phyloP scores from a whole-genome alignment of 768 basidiomycete genomes.

The Tulasnella sp. region DNA sequence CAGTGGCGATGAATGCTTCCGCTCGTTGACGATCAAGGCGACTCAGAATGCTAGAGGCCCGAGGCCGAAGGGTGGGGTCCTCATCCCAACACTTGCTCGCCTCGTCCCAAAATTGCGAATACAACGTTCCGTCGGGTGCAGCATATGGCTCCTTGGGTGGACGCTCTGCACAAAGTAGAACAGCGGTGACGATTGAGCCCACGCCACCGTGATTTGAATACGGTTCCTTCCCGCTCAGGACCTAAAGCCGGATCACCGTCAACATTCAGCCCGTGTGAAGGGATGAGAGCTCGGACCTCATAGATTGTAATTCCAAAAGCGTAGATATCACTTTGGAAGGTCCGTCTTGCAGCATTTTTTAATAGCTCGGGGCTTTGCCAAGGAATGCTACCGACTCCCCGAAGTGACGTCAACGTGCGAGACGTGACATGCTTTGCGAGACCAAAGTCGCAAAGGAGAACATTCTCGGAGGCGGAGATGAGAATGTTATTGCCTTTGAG shows the following conservation, averaged over 20 bases:
- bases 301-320: not conserved
- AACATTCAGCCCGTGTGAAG: not conserved
- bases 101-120: not conserved
- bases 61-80: not conserved
- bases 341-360: not conserved
- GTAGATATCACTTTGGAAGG: not conserved
- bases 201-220: not conserved
- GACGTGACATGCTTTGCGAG: not conserved
- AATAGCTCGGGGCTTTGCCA: not conserved
- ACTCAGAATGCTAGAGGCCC: not conserved
- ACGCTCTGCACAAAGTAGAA: not conserved
- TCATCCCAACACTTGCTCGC: not conserved
- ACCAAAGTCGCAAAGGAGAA: not conserved
- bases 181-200: not conserved
- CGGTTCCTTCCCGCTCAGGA: not conserved
- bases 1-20: not conserved
- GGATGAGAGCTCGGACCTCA: not conserved
- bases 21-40: not conserved
- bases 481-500: not conserved
- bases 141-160: not conserved
- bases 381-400: not conserved
- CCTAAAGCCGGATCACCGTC: not conserved
- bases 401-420: not conserved
- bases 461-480: not conserved
- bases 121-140: not conserved